A percentile compares a stretch with the other conserved stretches of the same genome.
phyloP scores from a whole-genome alignment of 176 grass and related monocot species.

The Chrysopogon serrulatus region DNA sequence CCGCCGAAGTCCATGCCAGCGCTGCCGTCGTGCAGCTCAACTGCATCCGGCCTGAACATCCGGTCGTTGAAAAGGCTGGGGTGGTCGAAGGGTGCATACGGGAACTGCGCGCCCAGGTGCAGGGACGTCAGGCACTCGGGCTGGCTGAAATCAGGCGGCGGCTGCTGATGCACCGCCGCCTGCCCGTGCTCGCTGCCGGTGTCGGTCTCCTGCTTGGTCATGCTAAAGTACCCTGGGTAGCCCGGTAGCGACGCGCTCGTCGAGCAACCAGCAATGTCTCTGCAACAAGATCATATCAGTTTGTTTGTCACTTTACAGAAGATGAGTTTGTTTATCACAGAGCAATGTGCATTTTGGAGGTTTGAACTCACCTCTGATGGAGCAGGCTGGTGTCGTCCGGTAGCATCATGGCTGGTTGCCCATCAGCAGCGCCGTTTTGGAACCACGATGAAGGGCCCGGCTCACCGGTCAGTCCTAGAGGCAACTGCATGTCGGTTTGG shows the following conservation, averaged over 20 bases:
- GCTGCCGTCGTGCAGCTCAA: constrained; percentile 29
- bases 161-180: constrained; percentile 9
- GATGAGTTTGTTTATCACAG: not conserved
- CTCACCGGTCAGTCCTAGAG: constrained; percentile 33
- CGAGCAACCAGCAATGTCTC: constrained; percentile 54
- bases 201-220: constrained; percentile 35
- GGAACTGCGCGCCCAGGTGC: constrained; percentile 45
- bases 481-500: constrained; percentile 53
- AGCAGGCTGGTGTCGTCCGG: constrained; percentile 44
- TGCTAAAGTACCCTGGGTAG: constrained; percentile 51
- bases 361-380: constrained; percentile 59
- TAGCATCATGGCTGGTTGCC: constrained; percentile 46
- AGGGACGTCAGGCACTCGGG: constrained; percentile 43
- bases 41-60: constrained; percentile 41
- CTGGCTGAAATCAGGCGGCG: constrained; percentile 29
- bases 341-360: not conserved
- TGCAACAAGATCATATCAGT: not conserved
- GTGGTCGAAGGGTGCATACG: constrained; percentile 41
- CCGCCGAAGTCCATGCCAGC: constrained; percentile 25
- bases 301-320: not conserved
- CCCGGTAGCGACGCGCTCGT: constrained; percentile 49
- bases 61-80: constrained; percentile 37
- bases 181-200: constrained; percentile 29
- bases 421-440: constrained; percentile 20
- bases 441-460: constrained; percentile 44